Base-by-base conservation (phyloP, 208 protist species). In the Acanthamoeba triangularis region DNA sequence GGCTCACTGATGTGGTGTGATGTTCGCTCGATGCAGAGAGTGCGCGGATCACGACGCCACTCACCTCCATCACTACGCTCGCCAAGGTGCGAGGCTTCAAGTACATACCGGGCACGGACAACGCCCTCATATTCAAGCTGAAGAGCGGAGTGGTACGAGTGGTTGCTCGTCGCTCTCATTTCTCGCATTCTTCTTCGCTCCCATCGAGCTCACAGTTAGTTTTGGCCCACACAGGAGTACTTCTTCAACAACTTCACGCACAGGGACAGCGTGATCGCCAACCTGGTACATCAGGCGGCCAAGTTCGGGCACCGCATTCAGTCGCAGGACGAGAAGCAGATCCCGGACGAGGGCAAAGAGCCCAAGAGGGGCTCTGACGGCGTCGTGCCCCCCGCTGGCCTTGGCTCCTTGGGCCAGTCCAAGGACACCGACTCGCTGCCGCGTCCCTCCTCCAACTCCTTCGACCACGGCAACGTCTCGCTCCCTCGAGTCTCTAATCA, bases 231-330 rank as follows among this genome's bases (percentile, higher is more conserved):
- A n/a, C 44, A 85, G 76, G 56, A 90, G 33, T 90, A 90, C 33
- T 90, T 90, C 84, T 90, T 90, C 56, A 67, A 59, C 54, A 90
- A 90, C 84, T 90, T 90, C 56, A 67, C 56, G 20, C 47, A 90
- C 84, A 30, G 84, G 5, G 84, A 90, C 33, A 41, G 20, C n/a
- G 84, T 90, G 30, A 67, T 90, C 4, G 84, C 84, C 84, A 90
- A 90, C 25, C 16, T 90, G 56, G 54, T 90, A 33, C 54, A 59
- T 35, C 84, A 90, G 56, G 84, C 84, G 13, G 41, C n/a, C 47
- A 90, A 90, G 35, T 69, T 90, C 35, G 84, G 84, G 20, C 84
- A 90, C 35, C 56, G 47, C 52, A 90, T 90, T 8, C 56, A 41
- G 30, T 74, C 65, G 13, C 44, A n/a, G 13, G 74, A 37, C 74